Evolutionary conservation across 441 rosid genomes (phyloP), one percentile per base, ranked within the genome.

Genomic region (Brassica balearica): DNA sequence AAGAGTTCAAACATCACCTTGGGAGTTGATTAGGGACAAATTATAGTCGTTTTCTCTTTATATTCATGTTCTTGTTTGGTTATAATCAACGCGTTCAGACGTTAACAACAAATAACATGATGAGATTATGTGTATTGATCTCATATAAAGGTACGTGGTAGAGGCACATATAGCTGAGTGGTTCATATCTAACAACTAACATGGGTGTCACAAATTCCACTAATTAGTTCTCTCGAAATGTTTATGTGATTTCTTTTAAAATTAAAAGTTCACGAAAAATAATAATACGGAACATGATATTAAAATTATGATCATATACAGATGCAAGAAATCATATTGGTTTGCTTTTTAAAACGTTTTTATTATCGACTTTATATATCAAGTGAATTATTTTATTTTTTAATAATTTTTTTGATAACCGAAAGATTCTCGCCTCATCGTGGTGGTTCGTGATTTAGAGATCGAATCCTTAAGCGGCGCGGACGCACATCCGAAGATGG

Each of bases 21-120:
- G 55, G 75, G 56, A 74, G 70, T 74, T 73, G 82, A 73, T 79
- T 79, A 74, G 72, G 68, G 69, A 55, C 78, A 73, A 7, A 25
- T 64, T 68, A 14, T 59, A 36, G 66, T 34, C 75, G 41, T 15
- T 36, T 73, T 79, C 36, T 73, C 70, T 79, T 64, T 65, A 29
- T 41, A 20, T 32, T 29, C 55, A 20, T 64, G 75, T 64, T 65
- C 66, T 46, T 74, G 55, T 59, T 74, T 58, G 55, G 27, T 56
- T 74, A 64, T 65, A 56, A 72, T 69, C 78, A 38, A 53, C 62
- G 66, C 64, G 66, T 79, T 62, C 75, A 79, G 43, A 69, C 43
- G 71, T 74, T 9, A 62, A 38, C 56, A 68, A 46, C 61, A 69
- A 68, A 29, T 58, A 72, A 59, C 20, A 15, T 34, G 77, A 68